Conservation (phyloP, 805 yeast genomes). For the Candida peoriensis region DNA sequence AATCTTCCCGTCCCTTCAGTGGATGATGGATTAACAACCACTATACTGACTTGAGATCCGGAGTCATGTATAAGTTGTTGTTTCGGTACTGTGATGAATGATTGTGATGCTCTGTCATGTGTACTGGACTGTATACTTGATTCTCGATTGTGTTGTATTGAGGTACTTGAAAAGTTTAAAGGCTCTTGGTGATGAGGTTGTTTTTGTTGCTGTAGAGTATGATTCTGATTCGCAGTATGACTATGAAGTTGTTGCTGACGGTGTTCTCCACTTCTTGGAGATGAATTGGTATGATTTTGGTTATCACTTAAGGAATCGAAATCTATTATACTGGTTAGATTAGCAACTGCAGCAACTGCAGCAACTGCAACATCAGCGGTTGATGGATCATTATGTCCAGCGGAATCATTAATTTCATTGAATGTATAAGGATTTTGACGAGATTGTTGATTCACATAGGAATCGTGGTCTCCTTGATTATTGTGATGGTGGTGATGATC, state of each 20-base stretch:
- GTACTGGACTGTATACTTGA: background rate
- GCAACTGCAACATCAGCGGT: conserved; percentile 8
- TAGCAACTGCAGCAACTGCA: conserved; percentile 22
- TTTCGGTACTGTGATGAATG: conserved; percentile 12
- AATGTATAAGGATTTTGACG: too few species aligned
- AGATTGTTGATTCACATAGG: too few species aligned
- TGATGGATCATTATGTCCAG: too few species aligned
- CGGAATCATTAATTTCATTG: too few species aligned
- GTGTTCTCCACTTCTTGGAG: too few species aligned
- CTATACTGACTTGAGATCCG: conserved; percentile 19
- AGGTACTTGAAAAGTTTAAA: background rate
- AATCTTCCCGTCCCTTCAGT: conserved; percentile 20
- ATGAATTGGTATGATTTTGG: too few species aligned
- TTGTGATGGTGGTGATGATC: conserved; percentile 7
- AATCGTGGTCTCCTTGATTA: conserved; percentile 1
- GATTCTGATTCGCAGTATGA: background rate
- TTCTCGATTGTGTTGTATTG: background rate
- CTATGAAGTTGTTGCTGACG: too few species aligned
- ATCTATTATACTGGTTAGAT: conserved; percentile 21
- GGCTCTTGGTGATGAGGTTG: conserved; percentile 1
- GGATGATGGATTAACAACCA: conserved; percentile 24
- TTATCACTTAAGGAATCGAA: conserved; percentile 13
- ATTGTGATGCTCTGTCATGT: background rate
- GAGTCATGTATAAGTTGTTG: conserved; percentile 20
- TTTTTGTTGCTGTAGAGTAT: background rate